Evolutionary conservation across 106 monocot genomes (phyloP).

Genomic region (Platanthera zijinensis): DNA sequence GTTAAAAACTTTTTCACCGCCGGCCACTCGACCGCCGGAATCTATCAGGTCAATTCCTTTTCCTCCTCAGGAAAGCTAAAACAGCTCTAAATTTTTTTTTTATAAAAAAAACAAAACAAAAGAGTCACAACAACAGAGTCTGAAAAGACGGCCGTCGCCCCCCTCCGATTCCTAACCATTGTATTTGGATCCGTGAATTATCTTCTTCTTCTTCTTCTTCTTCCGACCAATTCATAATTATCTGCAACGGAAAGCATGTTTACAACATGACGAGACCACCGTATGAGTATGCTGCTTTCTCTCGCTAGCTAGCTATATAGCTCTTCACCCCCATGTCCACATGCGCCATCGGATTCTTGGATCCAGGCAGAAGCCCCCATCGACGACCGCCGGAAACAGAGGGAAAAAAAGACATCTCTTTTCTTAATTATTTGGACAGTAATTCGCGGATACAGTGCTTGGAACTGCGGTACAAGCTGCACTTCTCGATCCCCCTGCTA

Average conservation of each 20-base stretch:
- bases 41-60: not conserved
- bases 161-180: not conserved
- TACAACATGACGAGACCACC: conserved; percentile 2
- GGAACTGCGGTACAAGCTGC: not conserved
- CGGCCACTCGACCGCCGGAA: not conserved
- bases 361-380: not conserved
- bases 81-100: too few relatives aligned
- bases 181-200: not conserved
- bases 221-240: not conserved
- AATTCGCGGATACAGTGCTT: not conserved
- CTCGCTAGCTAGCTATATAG: not conserved
- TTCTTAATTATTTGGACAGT: not conserved
- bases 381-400: not conserved
- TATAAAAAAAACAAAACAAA: too few relatives aligned
- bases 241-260: conserved; percentile 9
- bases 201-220: not conserved
- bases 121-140: not conserved
- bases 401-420: not conserved
- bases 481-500: not conserved
- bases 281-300: conserved; percentile 1
- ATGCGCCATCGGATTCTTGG: conserved; percentile 7
- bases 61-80: not conserved
- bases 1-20: not conserved
- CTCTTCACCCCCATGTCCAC: not conserved
- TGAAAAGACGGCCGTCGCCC: not conserved